phyloP scores from a whole-genome alignment of 208 protist genomes.

The Crithidia bombi region DNA sequence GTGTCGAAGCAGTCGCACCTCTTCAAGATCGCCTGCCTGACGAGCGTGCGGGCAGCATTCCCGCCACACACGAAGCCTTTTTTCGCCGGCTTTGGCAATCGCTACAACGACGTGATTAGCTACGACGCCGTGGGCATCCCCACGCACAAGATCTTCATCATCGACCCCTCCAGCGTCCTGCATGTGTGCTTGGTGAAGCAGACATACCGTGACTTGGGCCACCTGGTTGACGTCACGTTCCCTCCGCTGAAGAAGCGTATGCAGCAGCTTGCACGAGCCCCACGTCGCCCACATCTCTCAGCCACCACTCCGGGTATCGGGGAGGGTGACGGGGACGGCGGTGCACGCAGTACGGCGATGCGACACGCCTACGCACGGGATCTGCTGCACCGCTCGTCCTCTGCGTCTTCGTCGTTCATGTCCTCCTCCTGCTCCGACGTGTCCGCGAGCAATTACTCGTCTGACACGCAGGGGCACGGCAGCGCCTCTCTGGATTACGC shows the following conservation, averaged over 20 bases:
- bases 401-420: constrained; percentile 12
- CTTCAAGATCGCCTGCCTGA: constrained; percentile 92
- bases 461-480: constrained; percentile 4
- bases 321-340: neutral
- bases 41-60: constrained; percentile 75
- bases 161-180: constrained; percentile 80
- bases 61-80: constrained; percentile 73
- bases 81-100: constrained; percentile 93
- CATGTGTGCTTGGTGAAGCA: constrained; percentile 76
- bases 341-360: neutral
- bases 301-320: neutral
- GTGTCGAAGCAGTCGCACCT: constrained; percentile 89
- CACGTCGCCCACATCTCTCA: constrained; percentile 6
- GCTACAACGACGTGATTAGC: constrained; percentile 87
- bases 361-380: constrained; percentile 23
- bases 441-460: neutral
- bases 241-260: constrained; percentile 52
- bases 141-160: constrained; percentile 87
- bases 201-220: constrained; percentile 78
- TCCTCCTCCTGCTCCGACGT: constrained; percentile 14
- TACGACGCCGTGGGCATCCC: constrained; percentile 84
- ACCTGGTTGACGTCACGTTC: constrained; percentile 87
- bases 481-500: constrained; percentile 5
- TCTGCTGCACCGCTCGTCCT: constrained; percentile 27
- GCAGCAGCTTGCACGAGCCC: constrained; percentile 20